A percentile compares a stretch with the other conserved stretches of the same genome.
These are phyloP conservation scores for Tephrocybe sp. DNA, from an alignment of 768 basidiomycete species.

Conservation along the genomic window DNA sequence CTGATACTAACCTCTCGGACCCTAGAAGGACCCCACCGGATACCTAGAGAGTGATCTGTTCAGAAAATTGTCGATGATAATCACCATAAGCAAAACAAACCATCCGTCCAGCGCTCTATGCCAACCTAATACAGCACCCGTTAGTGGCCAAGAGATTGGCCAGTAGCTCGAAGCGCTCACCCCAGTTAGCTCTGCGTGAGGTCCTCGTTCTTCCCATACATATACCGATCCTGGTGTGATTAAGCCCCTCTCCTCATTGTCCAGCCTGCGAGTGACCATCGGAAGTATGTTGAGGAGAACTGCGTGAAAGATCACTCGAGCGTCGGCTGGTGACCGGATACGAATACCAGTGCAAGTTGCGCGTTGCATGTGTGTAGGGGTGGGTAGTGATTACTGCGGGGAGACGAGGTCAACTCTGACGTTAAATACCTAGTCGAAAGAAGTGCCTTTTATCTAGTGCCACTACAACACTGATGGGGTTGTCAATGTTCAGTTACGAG, in stretches of 20 bases:
- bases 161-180: constrained; percentile 37
- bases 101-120: constrained; percentile 84
- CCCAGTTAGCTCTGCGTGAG: constrained; percentile 70
- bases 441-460: constrained; percentile 34
- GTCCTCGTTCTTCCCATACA: constrained; percentile 83
- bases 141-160: not conserved
- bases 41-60: constrained; percentile 33
- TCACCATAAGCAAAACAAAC: constrained; percentile 26
- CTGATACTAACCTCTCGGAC: constrained; percentile 62
- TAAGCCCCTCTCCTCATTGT: constrained; percentile 70
- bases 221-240: constrained; percentile 78
- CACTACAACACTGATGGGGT: constrained; percentile 41
- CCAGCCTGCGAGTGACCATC: constrained; percentile 75
- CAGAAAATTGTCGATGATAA: not conserved
- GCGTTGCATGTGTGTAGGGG: constrained; percentile 39
- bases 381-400: not conserved
- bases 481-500: constrained; percentile 39
- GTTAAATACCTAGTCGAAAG: constrained; percentile 23
- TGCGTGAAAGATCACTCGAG: constrained; percentile 70
- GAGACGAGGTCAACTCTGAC: not conserved
- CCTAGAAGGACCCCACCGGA: constrained; percentile 79
- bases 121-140: constrained; percentile 50
- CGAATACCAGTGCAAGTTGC: constrained; percentile 53
- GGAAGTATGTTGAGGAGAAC: constrained; percentile 68
- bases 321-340: constrained; percentile 52